phyloP scores from a whole-genome alignment of 2,329 filamentous ascomycete species.

The Myriosclerotinia duriaeana region DNA sequence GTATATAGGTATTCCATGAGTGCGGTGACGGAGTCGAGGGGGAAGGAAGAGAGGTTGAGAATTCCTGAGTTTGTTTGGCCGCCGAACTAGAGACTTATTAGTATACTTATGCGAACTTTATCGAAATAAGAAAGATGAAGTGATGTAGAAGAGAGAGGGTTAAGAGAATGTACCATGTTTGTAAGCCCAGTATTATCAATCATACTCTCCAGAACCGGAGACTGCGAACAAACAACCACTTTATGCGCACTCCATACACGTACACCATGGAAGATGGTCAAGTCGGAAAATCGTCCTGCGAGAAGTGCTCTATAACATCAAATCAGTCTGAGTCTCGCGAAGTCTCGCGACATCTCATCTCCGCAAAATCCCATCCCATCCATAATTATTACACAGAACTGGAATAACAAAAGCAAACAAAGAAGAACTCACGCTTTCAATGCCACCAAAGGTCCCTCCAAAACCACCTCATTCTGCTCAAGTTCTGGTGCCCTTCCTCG shows the following conservation, averaged over 20 bases:
- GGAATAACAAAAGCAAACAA: neutral
- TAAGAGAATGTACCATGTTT: neutral
- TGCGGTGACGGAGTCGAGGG: slow-evolving; percentile 16
- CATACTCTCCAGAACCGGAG: slow-evolving; percentile 29
- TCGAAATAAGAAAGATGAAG: slow-evolving; percentile 1
- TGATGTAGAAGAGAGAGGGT: neutral
- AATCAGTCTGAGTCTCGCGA: neutral
- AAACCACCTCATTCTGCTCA: slow-evolving; percentile 12
- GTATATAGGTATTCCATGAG: slow-evolving; percentile 36
- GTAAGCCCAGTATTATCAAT: slow-evolving; percentile 22
- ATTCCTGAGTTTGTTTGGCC: neutral
- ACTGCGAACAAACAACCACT: slow-evolving; percentile 35
- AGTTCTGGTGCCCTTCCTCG: neutral
- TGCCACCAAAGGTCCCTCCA: slow-evolving; percentile 10
- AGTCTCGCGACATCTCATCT: neutral
- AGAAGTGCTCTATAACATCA: slow-evolving; percentile 27
- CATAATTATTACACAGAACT: neutral
- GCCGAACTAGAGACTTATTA: neutral
- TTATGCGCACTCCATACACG: slow-evolving; percentile 34
- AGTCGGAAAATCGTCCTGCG: slow-evolving; percentile 34
- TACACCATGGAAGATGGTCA: slow-evolving; percentile 30
- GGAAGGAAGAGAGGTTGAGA: slow-evolving; percentile 28
- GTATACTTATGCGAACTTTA: no score
- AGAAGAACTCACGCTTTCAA: slow-evolving; percentile 13
- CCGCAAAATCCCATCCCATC: no score